phyloP scores from a whole-genome alignment of 345 rosid species.

The Psidium friedrichsthalianum region DNA sequence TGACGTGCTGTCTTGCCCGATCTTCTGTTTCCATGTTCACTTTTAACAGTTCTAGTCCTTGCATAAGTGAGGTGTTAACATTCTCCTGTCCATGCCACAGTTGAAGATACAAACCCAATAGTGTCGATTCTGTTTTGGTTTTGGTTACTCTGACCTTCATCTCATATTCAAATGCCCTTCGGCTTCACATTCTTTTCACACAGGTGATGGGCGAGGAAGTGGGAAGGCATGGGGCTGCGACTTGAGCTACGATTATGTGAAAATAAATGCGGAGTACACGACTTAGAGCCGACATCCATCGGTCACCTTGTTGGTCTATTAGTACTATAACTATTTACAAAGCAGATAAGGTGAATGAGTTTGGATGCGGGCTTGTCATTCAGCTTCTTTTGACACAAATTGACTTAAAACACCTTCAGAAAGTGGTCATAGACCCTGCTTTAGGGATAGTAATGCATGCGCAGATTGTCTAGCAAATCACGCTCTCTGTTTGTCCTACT shows the following conservation, averaged over 20 bases:
- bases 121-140: background rate
- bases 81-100: background rate
- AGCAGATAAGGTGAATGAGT: background rate
- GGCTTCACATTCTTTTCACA: background rate
- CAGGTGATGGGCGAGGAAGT: constrained; percentile 54
- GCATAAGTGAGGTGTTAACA: background rate
- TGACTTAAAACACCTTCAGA: background rate
- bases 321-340: background rate
- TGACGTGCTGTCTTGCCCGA: too few species aligned
- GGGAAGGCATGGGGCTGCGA: constrained; percentile 91
- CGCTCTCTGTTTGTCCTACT: background rate
- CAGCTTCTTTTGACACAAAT: background rate
- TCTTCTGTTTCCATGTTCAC: background rate
- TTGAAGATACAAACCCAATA: background rate
- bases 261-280: constrained; percentile 83
- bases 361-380: background rate
- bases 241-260: constrained; percentile 78
- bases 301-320: background rate
- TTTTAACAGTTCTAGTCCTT: background rate
- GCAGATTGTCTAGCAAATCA: background rate
- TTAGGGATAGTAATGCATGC: background rate
- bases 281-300: constrained; percentile 18
- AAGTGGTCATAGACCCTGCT: background rate
- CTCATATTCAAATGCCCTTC: background rate
- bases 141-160: background rate